A percentile compares a stretch with the other conserved stretches of the same genome.
These are phyloP conservation scores for Isabelozyma rhagii DNA, from an alignment of 805 yeast species.

Conservation along the genomic window DNA sequence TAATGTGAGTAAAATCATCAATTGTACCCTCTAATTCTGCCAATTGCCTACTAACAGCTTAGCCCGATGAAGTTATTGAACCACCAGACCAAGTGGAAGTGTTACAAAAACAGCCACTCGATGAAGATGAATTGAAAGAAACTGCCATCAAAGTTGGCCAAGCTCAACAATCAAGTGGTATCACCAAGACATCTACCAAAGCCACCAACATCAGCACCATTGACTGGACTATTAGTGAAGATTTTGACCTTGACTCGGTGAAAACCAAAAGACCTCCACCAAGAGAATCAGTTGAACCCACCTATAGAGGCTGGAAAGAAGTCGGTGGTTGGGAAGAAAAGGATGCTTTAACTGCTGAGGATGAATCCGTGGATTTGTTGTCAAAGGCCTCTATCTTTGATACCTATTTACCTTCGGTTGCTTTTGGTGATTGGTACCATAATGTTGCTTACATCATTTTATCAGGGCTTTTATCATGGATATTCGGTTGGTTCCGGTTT, in stretches of 20 bases:
- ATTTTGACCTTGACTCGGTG: constrained; percentile 30
- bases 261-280: constrained; percentile 33
- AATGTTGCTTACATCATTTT: constrained; percentile 67
- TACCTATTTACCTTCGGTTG: constrained; percentile 65
- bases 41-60: constrained; percentile 11
- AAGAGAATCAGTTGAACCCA: constrained; percentile 57
- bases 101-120: constrained; percentile 10
- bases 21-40: neutral
- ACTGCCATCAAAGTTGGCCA: constrained; percentile 1
- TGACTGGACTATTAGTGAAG: constrained; percentile 34
- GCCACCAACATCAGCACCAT: constrained; percentile 2
- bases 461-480: constrained; percentile 73
- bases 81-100: constrained; percentile 29
- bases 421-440: constrained; percentile 97
- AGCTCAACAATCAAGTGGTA: neutral
- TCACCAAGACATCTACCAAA: neutral
- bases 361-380: constrained; percentile 67
- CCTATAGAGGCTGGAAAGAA: constrained; percentile 92
- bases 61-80: constrained; percentile 33
- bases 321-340: constrained; percentile 81
- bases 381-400: constrained; percentile 73
- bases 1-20: constrained; percentile 3
- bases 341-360: constrained; percentile 63
- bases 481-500: constrained; percentile 72
- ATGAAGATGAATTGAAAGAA: constrained; percentile 1